Conservation (phyloP, 176 grass and related monocot species). For the Neostapfia colusana region DNA sequence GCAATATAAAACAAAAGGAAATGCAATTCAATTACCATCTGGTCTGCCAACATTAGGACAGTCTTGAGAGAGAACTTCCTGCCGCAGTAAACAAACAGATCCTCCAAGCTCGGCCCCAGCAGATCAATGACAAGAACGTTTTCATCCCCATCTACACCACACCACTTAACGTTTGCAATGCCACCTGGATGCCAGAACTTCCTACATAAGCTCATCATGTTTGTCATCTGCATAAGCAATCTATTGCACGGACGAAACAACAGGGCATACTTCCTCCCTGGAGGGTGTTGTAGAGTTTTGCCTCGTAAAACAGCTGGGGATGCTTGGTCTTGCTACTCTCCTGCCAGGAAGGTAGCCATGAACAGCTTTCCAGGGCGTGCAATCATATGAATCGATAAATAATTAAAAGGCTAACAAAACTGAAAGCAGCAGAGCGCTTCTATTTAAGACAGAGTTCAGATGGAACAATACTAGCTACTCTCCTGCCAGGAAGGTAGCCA, state of each 20-base stretch:
- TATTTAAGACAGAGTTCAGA: slow-evolving; percentile 5
- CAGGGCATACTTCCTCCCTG: slow-evolving; percentile 59
- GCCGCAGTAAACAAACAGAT: slow-evolving; percentile 66
- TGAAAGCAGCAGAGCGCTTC: background rate
- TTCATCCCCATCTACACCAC: slow-evolving; percentile 62
- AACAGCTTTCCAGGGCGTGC: slow-evolving; percentile 10
- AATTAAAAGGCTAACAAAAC: background rate
- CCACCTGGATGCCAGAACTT: slow-evolving; percentile 49
- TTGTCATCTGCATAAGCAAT: background rate
- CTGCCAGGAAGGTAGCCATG: slow-evolving; percentile 32
- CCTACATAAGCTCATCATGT: background rate
- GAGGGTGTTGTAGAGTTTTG: slow-evolving; percentile 67
- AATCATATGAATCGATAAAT: slow-evolving; percentile 9
- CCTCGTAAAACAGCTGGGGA: slow-evolving; percentile 77
- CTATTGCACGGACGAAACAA: background rate
- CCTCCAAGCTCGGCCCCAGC: slow-evolving; percentile 71
- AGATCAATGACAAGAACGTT: slow-evolving; percentile 80
- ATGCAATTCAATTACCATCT: slow-evolving; percentile 55
- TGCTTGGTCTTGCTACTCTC: slow-evolving; percentile 67
- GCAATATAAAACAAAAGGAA: slow-evolving; percentile 10
- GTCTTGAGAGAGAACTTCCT: slow-evolving; percentile 70
- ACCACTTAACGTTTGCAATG: slow-evolving; percentile 74
- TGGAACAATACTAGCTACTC: slow-evolving; percentile 33
- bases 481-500: slow-evolving; percentile 44
- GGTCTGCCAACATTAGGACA: slow-evolving; percentile 77